Conservation (phyloP, 208 protist species). For the Trypanosoma theileri region DNA sequence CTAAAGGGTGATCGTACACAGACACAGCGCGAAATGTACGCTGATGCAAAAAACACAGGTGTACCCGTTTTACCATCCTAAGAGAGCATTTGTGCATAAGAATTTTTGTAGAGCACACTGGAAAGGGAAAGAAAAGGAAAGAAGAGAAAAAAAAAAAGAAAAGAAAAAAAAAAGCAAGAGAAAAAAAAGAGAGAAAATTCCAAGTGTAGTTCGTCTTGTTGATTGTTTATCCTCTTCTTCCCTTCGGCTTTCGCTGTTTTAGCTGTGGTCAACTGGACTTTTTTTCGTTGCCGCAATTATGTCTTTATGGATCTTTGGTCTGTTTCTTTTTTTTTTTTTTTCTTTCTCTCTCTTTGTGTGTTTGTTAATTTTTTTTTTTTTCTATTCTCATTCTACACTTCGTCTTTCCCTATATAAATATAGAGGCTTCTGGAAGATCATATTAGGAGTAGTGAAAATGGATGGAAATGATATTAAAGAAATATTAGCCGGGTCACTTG, state of each 20-base stretch:
- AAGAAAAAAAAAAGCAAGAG: background rate
- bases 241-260: too few relatives aligned
- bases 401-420: background rate
- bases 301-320: too few relatives aligned
- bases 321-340: background rate
- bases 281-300: background rate
- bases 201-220: background rate
- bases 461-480: conserved; percentile 62
- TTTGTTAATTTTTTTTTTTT: conserved; percentile 1
- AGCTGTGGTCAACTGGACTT: too few relatives aligned
- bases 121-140: background rate
- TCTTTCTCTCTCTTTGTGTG: background rate
- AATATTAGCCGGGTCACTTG: conserved; percentile 73
- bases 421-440: background rate
- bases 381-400: background rate
- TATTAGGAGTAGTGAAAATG: conserved; percentile 25
- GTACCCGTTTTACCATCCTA: background rate
- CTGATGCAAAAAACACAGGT: conserved; percentile 23
- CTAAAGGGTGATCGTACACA: conserved; percentile 73
- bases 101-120: background rate
- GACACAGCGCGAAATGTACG: conserved; percentile 79
- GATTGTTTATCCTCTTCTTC: too few relatives aligned
- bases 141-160: background rate
- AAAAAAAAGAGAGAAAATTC: background rate
- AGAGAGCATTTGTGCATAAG: background rate